A percentile compares a stretch with the other conserved stretches of the same genome.
Conservation (phyloP, 306 rosid genomes). For the Sphenostylis stenocarpa region DNA sequence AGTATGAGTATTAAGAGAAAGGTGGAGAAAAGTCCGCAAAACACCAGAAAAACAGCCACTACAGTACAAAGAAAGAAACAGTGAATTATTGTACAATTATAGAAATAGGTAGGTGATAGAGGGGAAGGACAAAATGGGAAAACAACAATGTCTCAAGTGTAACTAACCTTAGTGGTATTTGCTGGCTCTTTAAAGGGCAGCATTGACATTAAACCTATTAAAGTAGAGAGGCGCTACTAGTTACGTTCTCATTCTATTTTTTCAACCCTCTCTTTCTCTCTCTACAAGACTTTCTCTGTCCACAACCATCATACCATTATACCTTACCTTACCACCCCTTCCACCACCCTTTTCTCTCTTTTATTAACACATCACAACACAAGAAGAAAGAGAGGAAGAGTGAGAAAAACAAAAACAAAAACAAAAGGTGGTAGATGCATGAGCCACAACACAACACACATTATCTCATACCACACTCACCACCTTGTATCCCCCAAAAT, state of each 20-base stretch:
- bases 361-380: constrained; percentile 25
- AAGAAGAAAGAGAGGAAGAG: background rate
- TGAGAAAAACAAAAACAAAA: constrained; percentile 31
- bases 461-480: constrained; percentile 46
- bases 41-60: background rate
- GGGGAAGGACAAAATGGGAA: constrained; percentile 43
- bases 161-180: constrained; percentile 21
- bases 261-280: constrained; percentile 34
- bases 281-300: constrained; percentile 40
- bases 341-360: constrained; percentile 41
- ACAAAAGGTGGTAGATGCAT: constrained; percentile 96
- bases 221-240: constrained; percentile 32
- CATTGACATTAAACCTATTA: constrained; percentile 41
- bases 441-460: constrained; percentile 56
- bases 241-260: constrained; percentile 36
- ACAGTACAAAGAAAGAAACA: background rate
- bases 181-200: constrained; percentile 44
- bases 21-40: too few species aligned
- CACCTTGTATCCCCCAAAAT: constrained; percentile 63
- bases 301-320: constrained; percentile 28
- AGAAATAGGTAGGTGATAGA: background rate
- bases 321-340: constrained; percentile 39
- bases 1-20: too few species aligned
- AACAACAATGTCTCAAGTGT: background rate
- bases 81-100: background rate